These are phyloP conservation scores for Plasmodium vinckei DNA, from an alignment of 169 alveolate genomes.

Conservation along the genomic window DNA sequence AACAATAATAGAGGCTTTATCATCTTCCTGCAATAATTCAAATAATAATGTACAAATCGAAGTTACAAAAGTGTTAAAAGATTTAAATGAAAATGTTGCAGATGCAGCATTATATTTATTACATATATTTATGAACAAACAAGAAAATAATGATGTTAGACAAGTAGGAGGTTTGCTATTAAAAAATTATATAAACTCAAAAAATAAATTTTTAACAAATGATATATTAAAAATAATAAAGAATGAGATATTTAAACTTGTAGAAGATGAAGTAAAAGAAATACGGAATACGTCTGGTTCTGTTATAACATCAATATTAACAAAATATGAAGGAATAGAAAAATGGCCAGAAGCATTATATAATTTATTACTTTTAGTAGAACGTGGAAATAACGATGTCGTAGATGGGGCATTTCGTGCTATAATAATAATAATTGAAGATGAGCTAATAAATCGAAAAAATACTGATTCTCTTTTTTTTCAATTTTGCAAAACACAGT, in stretches of 20 bases:
- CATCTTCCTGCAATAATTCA: slow-evolving; percentile 56
- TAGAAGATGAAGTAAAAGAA: slow-evolving; percentile 77
- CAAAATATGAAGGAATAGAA: slow-evolving; percentile 81
- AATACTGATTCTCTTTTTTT: slow-evolving; percentile 77
- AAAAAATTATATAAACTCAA: slow-evolving; percentile 79
- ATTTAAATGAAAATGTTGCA: slow-evolving; percentile 73
- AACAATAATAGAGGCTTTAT: slow-evolving; percentile 39
- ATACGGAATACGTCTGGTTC: slow-evolving; percentile 86
- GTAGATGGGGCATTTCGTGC: slow-evolving; percentile 85
- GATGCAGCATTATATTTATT: slow-evolving; percentile 70
- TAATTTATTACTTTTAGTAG: slow-evolving; percentile 78
- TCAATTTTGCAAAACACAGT: slow-evolving; percentile 76
- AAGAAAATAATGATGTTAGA: slow-evolving; percentile 81
- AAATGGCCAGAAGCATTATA: slow-evolving; percentile 82
- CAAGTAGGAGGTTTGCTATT: slow-evolving; percentile 87
- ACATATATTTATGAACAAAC: slow-evolving; percentile 63
- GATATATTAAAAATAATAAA: slow-evolving; percentile 74
- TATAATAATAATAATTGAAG: slow-evolving; percentile 81
- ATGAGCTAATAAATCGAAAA: slow-evolving; percentile 78
- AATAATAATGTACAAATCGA: slow-evolving; percentile 67
- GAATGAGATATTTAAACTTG: slow-evolving; percentile 53
- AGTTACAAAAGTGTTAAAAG: slow-evolving; percentile 67
- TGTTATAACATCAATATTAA: slow-evolving; percentile 82
- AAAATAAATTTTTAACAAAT: slow-evolving; percentile 72
- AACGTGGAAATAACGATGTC: slow-evolving; percentile 81